A percentile compares a stretch with the other conserved stretches of the same genome.
Evolutionary conservation across 208 protist genomes (phyloP).

Genomic region (Paratrypanosoma confusum): DNA sequence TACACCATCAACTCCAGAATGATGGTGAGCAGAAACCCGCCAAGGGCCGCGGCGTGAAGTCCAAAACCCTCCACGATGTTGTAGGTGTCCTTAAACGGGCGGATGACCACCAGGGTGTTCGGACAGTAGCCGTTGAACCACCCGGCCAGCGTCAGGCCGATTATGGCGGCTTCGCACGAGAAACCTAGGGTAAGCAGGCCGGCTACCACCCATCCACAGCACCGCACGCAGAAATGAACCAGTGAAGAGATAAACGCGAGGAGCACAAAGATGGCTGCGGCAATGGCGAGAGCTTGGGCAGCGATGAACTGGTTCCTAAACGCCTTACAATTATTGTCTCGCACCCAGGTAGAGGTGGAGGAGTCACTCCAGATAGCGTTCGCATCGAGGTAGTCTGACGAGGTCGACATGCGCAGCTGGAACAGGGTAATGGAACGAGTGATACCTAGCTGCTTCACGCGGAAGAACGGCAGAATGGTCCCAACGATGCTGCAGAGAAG

Average conservation of each 20-base stretch:
- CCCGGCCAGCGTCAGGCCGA: constrained; percentile 15
- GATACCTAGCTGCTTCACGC: no score
- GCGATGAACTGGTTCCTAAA: constrained; percentile 26
- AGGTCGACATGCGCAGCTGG: no score
- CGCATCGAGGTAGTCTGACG: no score
- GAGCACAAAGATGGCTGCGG: constrained; percentile 27
- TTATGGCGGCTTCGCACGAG: constrained; percentile 18
- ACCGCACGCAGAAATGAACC: constrained; percentile 12
- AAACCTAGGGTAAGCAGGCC: constrained; percentile 45
- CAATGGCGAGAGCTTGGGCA: constrained; percentile 31
- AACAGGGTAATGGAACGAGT: no score
- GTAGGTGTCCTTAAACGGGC: background rate
- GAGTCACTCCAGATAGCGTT: no score
- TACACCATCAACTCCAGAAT: constrained; percentile 10
- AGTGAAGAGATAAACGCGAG: constrained; percentile 20
- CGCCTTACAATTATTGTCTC: no score
- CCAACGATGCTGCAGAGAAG: no score
- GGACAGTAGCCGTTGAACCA: constrained; percentile 24
- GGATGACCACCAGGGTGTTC: background rate
- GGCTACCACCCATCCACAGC: constrained; percentile 30
- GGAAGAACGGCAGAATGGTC: no score
- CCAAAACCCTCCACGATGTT: constrained; percentile 11
- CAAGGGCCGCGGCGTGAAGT: constrained; percentile 1
- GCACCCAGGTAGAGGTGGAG: no score
- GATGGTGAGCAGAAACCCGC: constrained; percentile 4